Percentiles rank a stretch among this genome's conserved stretches.
Conservation (phyloP, 768 basidiomycete species). For the Rickenella mellea region DNA sequence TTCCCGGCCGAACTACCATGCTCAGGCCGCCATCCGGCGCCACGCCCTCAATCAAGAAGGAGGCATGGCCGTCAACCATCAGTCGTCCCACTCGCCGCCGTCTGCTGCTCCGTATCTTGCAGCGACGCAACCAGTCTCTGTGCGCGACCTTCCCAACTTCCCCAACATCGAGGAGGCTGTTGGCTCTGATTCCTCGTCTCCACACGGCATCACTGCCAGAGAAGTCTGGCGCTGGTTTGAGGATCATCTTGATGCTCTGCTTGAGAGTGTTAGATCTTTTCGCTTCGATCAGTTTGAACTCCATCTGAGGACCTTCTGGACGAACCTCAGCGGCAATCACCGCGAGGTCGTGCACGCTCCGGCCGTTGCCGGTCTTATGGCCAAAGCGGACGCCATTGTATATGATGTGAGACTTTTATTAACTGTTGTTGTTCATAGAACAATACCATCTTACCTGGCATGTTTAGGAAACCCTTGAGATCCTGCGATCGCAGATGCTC, state of each 20-base stretch:
- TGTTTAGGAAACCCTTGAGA: constrained; percentile 75
- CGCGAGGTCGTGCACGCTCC: constrained; percentile 87
- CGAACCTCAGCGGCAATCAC: constrained; percentile 58
- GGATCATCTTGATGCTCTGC: constrained; percentile 76
- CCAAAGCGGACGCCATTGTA: constrained; percentile 81
- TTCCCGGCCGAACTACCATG: constrained; percentile 51
- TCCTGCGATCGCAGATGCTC: constrained; percentile 76
- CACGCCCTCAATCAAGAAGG: constrained; percentile 34
- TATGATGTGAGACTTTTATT: constrained; percentile 64
- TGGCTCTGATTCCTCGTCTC: constrained; percentile 60
- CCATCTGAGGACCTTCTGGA: constrained; percentile 81
- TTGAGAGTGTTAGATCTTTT: constrained; percentile 69
- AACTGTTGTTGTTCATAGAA: background rate
- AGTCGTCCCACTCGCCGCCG: constrained; percentile 37
- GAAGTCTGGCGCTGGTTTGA: constrained; percentile 92
- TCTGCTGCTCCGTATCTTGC: constrained; percentile 31
- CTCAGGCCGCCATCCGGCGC: constrained; percentile 70
- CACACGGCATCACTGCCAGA: constrained; percentile 70
- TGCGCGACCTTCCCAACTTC: constrained; percentile 72
- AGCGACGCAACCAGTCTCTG: constrained; percentile 47
- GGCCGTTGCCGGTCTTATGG: constrained; percentile 80
- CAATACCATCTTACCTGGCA: constrained; percentile 12
- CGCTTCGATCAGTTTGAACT: constrained; percentile 88
- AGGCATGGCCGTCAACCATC: constrained; percentile 32
- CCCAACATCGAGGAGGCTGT: constrained; percentile 83